These are phyloP conservation scores for Hammondia hammondi DNA, from an alignment of 169 alveolate genomes.

Conservation along the genomic window DNA sequence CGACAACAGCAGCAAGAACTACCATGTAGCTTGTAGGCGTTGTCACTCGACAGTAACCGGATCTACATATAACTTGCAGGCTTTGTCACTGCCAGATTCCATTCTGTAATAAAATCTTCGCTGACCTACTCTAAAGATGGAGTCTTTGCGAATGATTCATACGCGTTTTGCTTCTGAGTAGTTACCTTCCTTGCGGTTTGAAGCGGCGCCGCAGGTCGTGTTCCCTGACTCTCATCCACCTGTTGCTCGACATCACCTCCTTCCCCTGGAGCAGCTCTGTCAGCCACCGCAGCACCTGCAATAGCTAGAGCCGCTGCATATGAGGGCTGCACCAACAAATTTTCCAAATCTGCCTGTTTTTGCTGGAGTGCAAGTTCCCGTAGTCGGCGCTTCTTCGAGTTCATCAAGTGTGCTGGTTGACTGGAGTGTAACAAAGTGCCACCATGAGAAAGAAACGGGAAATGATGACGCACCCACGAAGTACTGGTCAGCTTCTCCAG, in stretches of 20 bases:
- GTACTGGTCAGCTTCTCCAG: background rate
- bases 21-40: no score
- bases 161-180: background rate
- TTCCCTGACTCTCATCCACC: background rate
- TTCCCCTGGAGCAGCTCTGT: background rate
- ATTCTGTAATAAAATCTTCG: no score
- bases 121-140: no score
- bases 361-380: background rate
- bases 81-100: no score
- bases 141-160: no score
- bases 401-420: background rate
- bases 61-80: no score
- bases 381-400: background rate
- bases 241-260: background rate
- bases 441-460: background rate
- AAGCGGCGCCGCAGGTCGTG: background rate
- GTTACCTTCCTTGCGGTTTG: slow-evolving; percentile 24
- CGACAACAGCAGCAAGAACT: no score
- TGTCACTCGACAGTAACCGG: no score
- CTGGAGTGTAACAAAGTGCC: background rate
- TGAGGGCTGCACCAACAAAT: background rate
- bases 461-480: background rate
- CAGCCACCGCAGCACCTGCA: slow-evolving; percentile 10
- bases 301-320: background rate
- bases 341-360: background rate